Evolutionary conservation across 2,329 filamentous ascomycete genomes (phyloP), one percentile per base, ranked within the genome.

Genomic region (Alternaria burnsii): DNA sequence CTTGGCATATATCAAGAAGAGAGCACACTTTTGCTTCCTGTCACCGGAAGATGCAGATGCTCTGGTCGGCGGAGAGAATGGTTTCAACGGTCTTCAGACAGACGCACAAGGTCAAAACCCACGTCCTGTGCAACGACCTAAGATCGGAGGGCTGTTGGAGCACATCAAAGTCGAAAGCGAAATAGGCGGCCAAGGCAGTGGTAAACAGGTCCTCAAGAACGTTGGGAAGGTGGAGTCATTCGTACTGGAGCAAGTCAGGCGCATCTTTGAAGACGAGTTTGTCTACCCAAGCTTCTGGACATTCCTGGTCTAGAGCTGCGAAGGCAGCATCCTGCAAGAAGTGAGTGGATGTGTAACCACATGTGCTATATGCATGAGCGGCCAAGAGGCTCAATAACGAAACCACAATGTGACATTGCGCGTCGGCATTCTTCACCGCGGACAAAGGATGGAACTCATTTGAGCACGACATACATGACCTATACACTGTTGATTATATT

Each of bases 221-320:
- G 94, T 99, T 51, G 94, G 95, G 60, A 99, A 99, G 84, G 95
- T 99, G 59, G 95, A 99, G 82, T 91, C 93, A 72, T 99, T 99
- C 78, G 93, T 99, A 58, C 84, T 99, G 61, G 94, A 98, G 78
- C 94, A 98, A 80, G 95, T 99, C 63, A 89, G 94, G 76, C 88
- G 93, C 74, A 98, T 99, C 71, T 98, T 99, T 74, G 95, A 99
- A 80, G 95, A 98, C 76, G 95, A 99, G 78, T 95, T 98, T 81
- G 94, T 98, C 63, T 98, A 97, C 81, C 95, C 95, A 44, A 97
- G 94, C 79, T 98, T 96, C 80, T 98, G 94, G 94, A 98, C 94
- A 1, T 97, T 98, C 78, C 82, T 99, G 71, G 90, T 98, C 44
- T 97, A 61, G 54, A 34, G 28, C n/a, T 30, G 26, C 20, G 24